Evolutionary conservation across 495 filamentous ascomycete genomes (phyloP).

Genomic region (Lasiosphaeria ovina): DNA sequence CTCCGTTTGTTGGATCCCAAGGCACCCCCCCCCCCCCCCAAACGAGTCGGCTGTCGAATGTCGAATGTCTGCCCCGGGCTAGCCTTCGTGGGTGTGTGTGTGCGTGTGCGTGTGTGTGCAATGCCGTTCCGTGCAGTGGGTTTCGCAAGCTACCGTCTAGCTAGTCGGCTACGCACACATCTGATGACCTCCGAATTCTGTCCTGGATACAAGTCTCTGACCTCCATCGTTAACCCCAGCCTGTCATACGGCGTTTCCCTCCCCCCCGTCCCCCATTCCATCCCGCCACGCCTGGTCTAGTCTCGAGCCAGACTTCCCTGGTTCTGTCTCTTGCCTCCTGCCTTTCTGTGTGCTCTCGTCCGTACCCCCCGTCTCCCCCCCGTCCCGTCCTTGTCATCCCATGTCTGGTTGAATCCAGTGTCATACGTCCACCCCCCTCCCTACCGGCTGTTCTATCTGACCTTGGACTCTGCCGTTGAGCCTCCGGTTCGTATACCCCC

Average conservation of each 20-base stretch:
- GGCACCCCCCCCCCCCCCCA: too few relatives aligned
- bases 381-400: constrained; percentile 20
- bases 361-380: not conserved
- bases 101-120: constrained; percentile 7
- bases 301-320: constrained; percentile 22
- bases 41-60: not conserved
- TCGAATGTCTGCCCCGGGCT: constrained; percentile 9
- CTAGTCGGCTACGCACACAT: constrained; percentile 9
- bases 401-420: constrained; percentile 8
- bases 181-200: constrained; percentile 29
- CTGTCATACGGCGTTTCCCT: constrained; percentile 31
- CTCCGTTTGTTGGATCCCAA: constrained; percentile 8
- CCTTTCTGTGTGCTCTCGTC: constrained; percentile 19
- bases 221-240: constrained; percentile 22
- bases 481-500: constrained; percentile 29
- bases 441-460: constrained; percentile 1
- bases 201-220: constrained; percentile 15
- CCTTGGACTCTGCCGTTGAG: constrained; percentile 25
- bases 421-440: constrained; percentile 29
- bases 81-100: constrained; percentile 1
- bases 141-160: constrained; percentile 12
- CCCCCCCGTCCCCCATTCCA: constrained; percentile 10
- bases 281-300: constrained; percentile 24
- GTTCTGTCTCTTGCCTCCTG: constrained; percentile 12
- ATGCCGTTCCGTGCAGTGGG: constrained; percentile 12